Base-by-base conservation (phyloP, 1,284 basidiomycete species). In the Papiliotrema flavescens region DNA sequence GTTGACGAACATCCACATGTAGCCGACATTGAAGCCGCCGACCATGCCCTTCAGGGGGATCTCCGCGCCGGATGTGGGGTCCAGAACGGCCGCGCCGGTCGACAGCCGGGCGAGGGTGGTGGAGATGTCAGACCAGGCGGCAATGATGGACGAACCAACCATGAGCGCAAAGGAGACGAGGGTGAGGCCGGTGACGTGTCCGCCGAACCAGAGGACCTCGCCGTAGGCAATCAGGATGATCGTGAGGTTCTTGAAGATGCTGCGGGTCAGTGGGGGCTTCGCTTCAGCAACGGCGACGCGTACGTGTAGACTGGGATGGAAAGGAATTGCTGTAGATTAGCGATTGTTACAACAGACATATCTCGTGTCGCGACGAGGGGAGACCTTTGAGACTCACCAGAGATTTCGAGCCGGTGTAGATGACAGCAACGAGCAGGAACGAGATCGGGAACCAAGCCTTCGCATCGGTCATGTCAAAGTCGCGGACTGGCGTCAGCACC, bases 141-240 rank as follows among this genome's bases (percentile, higher is more conserved):
- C 95, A 57, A 99, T 88, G 39, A 98, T 71, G 1, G 95, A 98
- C 0, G 96, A 98, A 28, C 96, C 69, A 44, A 98, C 86, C 94
- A 99, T 99, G 57, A 98, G 83, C 22, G 88, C 78, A 73, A 99
- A 98, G 0, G 94, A 88, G 36, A 88, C 80, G 62, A 98, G 84
- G 0, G 93, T 94, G 45, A 98, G 82, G 7, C 84, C 83, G 0
- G 93, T 95, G 40, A 98, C 87, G 56, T 82, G 81, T 35, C 94
- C 94, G 56, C 86, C 90, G 73, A 98, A 98, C 94, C 94, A 98
- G 58, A 98, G 78, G 8, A 96, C 89, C 78, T 98, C 96, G 40
- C 96, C 96, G 72, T 98, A 98, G 4, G 96, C 91, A 69, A 98
- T 98, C 36, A 99, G 83, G 64, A 98, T 98, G 70, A 98, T 99